These are phyloP conservation scores for Thoreauomyces humboldtii DNA, from an alignment of 192 early-diverging fungal genomes.

Conservation along the genomic window DNA sequence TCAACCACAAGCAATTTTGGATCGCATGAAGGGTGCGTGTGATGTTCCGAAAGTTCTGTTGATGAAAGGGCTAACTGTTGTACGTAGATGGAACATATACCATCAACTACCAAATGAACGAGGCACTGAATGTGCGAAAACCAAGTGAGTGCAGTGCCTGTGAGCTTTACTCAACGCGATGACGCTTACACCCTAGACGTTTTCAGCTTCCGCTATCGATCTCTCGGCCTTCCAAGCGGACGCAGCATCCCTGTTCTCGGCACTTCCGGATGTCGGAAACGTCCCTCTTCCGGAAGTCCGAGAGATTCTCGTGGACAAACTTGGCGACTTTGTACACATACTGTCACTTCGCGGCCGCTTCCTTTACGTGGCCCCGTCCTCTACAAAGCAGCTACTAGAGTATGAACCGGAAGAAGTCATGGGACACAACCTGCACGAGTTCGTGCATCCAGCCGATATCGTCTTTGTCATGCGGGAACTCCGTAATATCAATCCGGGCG, in stretches of 20 bases:
- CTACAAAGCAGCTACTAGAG: constrained; percentile 47
- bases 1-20: constrained; percentile 67
- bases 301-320: constrained; percentile 45
- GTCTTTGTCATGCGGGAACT: constrained; percentile 68
- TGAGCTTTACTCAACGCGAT: too few species aligned
- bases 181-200: too few species aligned
- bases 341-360: constrained; percentile 66
- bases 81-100: constrained; percentile 51
- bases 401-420: constrained; percentile 56
- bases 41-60: too few species aligned
- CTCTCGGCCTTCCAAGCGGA: too few species aligned
- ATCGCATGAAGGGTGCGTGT: constrained; percentile 53
- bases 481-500: constrained; percentile 45
- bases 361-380: constrained; percentile 53
- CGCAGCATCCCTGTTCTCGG: too few species aligned
- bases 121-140: constrained; percentile 1
- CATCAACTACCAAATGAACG: constrained; percentile 45
- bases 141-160: neutral
- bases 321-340: constrained; percentile 65
- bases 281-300: too few species aligned
- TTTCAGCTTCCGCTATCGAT: too few species aligned
- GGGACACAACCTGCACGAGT: constrained; percentile 54
- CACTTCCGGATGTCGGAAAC: too few species aligned
- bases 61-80: neutral
- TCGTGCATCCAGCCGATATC: constrained; percentile 66